Evolutionary conservation across 2,329 filamentous ascomycete species (phyloP), one percentile per base, ranked within the genome.

Genomic region (Fusarium sp.): DNA sequence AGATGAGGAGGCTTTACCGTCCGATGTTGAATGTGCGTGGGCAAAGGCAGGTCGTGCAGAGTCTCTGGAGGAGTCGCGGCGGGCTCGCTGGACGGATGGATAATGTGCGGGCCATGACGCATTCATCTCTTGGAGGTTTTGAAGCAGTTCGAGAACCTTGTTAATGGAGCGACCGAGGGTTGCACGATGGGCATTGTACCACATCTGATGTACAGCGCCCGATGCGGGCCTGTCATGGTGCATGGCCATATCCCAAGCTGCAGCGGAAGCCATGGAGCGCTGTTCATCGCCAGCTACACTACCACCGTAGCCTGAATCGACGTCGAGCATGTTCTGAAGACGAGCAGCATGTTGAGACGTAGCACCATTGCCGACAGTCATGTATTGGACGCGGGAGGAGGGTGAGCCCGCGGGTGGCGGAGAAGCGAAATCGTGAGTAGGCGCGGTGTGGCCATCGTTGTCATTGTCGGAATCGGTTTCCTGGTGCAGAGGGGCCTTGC

Each of bases 81-180:
- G 85, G 34, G 88, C 78, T 68, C 89, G 85, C 76, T 94, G 90
- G 5, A 95, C 90, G 3, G 95, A 93, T 54, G 96, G 96, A 78
- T 99, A 99, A 78, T 97, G 93, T 33, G 95, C 95, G 2, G 96
- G 96, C 96, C 96, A 98, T 76, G 90, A 88, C 15, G 91, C 84
- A 76, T 99, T 99, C 87, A 93, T 96, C 67, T 95, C 87, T 79
- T 97, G 95, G 59, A 99, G 86, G 63, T 89, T 89, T 78, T 92
- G 91, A 69, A 99, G 82, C 3, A 94, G 89, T 63, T 98, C 94
- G 60, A 98, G 89, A 10, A 95, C 95, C 72, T 90, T 89, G 75
- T 91, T 92, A 77, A 99, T 98, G 15, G 94, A 92, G 63, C 95
- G 91, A 43, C 90, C 93, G n/a, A 99, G 88, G 33, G 92, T 90